Conservation (phyloP, 2,329 filamentous ascomycete species). For the Fonsecaea monophora region DNA sequence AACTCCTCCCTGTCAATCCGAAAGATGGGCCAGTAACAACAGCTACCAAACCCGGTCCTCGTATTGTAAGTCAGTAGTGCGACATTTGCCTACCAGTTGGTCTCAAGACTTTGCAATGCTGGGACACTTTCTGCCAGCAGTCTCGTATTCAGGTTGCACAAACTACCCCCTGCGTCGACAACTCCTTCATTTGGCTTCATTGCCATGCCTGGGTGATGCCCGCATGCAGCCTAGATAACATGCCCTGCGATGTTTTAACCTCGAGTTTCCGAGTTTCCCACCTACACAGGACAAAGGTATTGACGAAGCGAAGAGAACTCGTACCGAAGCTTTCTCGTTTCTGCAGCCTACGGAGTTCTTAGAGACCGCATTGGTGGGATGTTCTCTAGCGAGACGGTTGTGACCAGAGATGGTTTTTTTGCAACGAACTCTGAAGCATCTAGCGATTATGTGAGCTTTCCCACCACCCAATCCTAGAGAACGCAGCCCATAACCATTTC, state of each 20-base stretch:
- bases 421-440: neutral
- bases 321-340: neutral
- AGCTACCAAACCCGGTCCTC: neutral
- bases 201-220: neutral
- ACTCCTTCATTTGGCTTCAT: neutral
- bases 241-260: no score
- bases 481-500: neutral
- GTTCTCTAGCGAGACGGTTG: neutral
- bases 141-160: conserved; percentile 11
- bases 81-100: neutral
- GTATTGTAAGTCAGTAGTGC: neutral
- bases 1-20: neutral
- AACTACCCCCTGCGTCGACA: neutral
- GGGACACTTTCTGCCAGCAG: neutral
- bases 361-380: neutral
- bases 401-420: neutral
- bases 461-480: neutral
- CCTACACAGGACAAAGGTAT: neutral
- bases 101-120: neutral
- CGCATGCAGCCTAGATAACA: neutral
- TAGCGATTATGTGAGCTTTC: conserved; percentile 21
- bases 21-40: neutral
- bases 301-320: neutral
- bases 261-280: neutral
- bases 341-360: neutral